Percentiles rank a stretch among this genome's conserved stretches.
These are phyloP conservation scores for Candida hungchunana DNA, from an alignment of 805 yeast species.

Conservation along the genomic window DNA sequence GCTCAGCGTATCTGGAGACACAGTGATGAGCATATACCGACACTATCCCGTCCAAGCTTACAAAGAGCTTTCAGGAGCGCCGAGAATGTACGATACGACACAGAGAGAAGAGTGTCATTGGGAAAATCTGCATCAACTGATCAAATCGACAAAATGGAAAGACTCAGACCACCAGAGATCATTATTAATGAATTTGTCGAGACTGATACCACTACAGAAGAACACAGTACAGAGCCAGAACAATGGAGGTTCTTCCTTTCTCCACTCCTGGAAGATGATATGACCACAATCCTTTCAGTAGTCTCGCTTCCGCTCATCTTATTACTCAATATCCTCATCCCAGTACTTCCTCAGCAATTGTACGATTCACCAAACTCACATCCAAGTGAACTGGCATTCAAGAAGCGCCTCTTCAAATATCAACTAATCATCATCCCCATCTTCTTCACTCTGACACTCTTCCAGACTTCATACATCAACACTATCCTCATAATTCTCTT, in stretches of 20 bases:
- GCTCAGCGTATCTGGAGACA: conserved; percentile 33
- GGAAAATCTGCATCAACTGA: conserved; percentile 5
- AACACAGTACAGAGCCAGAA: too few relatives aligned
- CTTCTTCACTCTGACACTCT: conserved; percentile 1
- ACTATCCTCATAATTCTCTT: not conserved
- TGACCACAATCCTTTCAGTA: conserved; percentile 1
- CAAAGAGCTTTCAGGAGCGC: conserved; percentile 4
- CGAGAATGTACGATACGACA: conserved; percentile 1
- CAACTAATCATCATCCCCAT: conserved; percentile 27
- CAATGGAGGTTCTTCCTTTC: conserved; percentile 7
- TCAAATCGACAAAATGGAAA: conserved; percentile 2
- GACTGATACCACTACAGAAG: not conserved
- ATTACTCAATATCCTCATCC: conserved; percentile 12
- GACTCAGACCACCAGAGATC: not conserved
- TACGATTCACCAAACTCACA: not conserved
- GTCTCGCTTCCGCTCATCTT: conserved; percentile 8
- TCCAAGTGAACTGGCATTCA: conserved; percentile 4
- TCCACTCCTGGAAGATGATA: conserved; percentile 8
- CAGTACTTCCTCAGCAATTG: conserved; percentile 12
- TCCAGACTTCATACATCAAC: too few relatives aligned
- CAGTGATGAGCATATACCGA: not conserved
- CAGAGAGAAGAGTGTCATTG: not conserved
- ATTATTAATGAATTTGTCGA: conserved; percentile 5
- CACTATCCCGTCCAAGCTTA: conserved; percentile 1
- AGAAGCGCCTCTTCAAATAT: conserved; percentile 22